These are phyloP conservation scores for Ascochyta viciae-villosae DNA, from an alignment of 2,329 filamentous ascomycete species.

Conservation along the genomic window DNA sequence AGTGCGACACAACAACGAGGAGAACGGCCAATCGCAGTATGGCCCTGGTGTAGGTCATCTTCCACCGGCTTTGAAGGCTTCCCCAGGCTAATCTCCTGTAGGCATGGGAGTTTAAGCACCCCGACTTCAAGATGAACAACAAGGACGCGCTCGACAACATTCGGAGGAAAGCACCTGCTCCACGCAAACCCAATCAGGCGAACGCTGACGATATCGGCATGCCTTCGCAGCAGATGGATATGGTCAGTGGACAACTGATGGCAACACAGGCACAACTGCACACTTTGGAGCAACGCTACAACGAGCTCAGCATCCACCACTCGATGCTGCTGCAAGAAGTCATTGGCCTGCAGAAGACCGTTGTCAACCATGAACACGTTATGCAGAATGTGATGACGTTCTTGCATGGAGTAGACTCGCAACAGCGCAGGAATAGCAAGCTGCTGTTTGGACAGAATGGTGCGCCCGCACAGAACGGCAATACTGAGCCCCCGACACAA, in stretches of 20 bases:
- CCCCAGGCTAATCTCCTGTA: slow-evolving; percentile 48
- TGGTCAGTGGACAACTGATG: slow-evolving; percentile 85
- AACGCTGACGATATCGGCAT: slow-evolving; percentile 73
- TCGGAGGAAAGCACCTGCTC: slow-evolving; percentile 89
- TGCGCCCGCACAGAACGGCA: slow-evolving; percentile 52
- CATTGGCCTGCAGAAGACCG: slow-evolving; percentile 71
- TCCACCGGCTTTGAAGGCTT: not conserved
- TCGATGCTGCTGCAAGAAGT: slow-evolving; percentile 70
- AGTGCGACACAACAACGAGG: slow-evolving; percentile 88
- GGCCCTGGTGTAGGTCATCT: slow-evolving; percentile 70
- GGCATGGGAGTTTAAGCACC: slow-evolving; percentile 97
- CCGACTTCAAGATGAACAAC: slow-evolving; percentile 93
- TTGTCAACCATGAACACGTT: slow-evolving; percentile 73
- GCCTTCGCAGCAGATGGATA: slow-evolving; percentile 84
- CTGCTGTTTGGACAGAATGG: slow-evolving; percentile 48
- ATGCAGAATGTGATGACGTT: slow-evolving; percentile 76
- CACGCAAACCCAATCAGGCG: slow-evolving; percentile 69
- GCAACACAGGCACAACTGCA: slow-evolving; percentile 94
- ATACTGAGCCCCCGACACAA: slow-evolving; percentile 52
- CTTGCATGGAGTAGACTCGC: slow-evolving; percentile 69
- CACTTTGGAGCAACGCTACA: slow-evolving; percentile 82
- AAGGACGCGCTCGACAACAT: slow-evolving; percentile 98
- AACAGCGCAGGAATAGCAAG: slow-evolving; percentile 67
- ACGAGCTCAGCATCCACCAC: slow-evolving; percentile 74
- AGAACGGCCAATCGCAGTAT: slow-evolving; percentile 81